Base-by-base conservation (phyloP, 208 protist species). In the Trichomonas tenax region DNA sequence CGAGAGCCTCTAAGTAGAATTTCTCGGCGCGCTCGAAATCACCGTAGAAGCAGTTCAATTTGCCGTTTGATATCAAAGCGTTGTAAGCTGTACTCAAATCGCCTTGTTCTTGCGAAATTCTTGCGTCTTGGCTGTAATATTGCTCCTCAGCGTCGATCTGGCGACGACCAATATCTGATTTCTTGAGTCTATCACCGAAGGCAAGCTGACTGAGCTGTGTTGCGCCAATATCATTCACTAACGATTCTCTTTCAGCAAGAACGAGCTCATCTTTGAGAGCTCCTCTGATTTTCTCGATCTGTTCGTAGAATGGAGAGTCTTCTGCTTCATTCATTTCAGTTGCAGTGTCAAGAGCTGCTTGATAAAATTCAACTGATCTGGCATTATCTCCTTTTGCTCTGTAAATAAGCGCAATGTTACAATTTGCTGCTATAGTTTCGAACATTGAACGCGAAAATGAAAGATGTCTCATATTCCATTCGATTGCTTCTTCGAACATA, bases 391-490 rank as follows among this genome's bases (percentile, higher is more conserved):
- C 82, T 48, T 48, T 44, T 14, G 23, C 82, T 4, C 40, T 44
- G 36, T 89, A 89, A 21, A 89, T 89, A 23, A 89, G 36, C 6
- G 82, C 82, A n/a, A 89, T 89, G 41, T 89, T 89, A 89, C 82
- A 89, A 31, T 89, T 89, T 9, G 82, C 82, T 21, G 82, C 82
- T n/a, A 89, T 89, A 44, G 82, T 46, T 46, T 89, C 82, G 31
- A 89, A 89, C 82, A 89, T 89, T 45, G 82, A 89, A 4, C 82
- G 9, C 14, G n/a, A 44, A 89, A 89, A 89, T 44, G 82, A 89
- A 89, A 89, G 82, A 89, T 89, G 82, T 9, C 82, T 34, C 82
- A 89, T 89, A 46, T 89, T 89, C 82, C 82, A 89, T 46, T 89
- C 82, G 17, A 89, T 89, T 10, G 82, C 82, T 89, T 89, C 82